A percentile compares a stretch with the other conserved stretches of the same genome.
Conservation (phyloP, 345 rosid species). For the Microthlaspi erraticum region DNA sequence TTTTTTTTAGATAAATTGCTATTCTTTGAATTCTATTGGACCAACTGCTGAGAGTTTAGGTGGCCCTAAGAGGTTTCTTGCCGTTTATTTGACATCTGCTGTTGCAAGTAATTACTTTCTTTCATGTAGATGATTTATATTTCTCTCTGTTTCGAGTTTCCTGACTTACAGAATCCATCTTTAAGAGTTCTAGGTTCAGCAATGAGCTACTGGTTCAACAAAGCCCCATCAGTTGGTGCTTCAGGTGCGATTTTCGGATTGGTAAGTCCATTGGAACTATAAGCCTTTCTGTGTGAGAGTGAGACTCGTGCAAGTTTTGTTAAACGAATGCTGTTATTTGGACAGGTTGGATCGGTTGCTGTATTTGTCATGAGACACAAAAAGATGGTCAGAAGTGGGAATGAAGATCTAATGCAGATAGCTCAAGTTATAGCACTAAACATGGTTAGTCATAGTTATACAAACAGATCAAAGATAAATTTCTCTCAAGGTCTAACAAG, state of each 20-base stretch:
- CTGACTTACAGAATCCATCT: conserved; percentile 44
- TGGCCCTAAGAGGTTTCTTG: conserved; percentile 79
- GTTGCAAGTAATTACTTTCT: conserved; percentile 66
- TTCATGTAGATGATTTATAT: conserved; percentile 30
- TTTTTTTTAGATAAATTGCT: conserved; percentile 82
- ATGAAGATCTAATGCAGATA: conserved; percentile 68
- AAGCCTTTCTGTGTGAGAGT: conserved; percentile 23
- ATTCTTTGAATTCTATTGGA: conserved; percentile 87
- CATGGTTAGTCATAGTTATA: conserved; percentile 55
- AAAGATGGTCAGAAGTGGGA: conserved; percentile 61
- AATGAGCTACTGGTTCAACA: conserved; percentile 71
- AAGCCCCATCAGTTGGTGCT: conserved; percentile 85
- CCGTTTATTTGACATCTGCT: conserved; percentile 79
- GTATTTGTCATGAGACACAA: conserved; percentile 72
- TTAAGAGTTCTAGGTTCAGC: conserved; percentile 72
- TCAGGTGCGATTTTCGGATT: conserved; percentile 94
- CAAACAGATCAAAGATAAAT: too few species aligned
- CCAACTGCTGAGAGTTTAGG: conserved; percentile 73
- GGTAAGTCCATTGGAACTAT: conserved; percentile 49
- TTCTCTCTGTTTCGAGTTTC: conserved; percentile 30
- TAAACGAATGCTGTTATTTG: not conserved
- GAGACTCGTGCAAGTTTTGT: not conserved
- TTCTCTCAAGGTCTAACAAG: conserved; percentile 3
- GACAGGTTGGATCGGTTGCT: conserved; percentile 80
- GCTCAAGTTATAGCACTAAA: conserved; percentile 69